phyloP scores from a whole-genome alignment of 345 rosid genomes.

The Noccaea bulbosa region DNA sequence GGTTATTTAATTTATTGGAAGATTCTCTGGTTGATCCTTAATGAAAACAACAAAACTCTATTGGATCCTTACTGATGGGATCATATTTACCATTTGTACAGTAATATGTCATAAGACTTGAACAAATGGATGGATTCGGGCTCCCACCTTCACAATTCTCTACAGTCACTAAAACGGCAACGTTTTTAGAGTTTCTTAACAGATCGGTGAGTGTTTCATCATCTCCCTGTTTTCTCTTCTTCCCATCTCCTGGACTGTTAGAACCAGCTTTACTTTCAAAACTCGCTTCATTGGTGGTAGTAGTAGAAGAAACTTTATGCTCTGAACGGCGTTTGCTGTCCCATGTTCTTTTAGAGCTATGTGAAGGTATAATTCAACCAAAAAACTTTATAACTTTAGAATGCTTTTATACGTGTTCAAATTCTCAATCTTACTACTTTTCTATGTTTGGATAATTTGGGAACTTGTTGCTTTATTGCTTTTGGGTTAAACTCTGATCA shows the following conservation, averaged over 20 bases:
- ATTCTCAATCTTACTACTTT: no score
- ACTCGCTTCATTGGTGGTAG: conserved; percentile 48
- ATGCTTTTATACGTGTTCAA: no score
- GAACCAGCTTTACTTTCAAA: conserved; percentile 60
- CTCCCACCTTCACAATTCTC: conserved; percentile 65
- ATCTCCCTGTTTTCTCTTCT: conserved; percentile 67
- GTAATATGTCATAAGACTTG: conserved; percentile 46
- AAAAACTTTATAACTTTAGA: conserved; percentile 47
- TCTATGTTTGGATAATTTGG: no score
- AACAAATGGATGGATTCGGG: conserved; percentile 47
- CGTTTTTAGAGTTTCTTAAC: conserved; percentile 41
- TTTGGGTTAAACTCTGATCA: no score
- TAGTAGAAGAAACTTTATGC: conserved; percentile 50
- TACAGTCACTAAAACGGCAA: conserved; percentile 45
- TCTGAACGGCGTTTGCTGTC: conserved; percentile 63
- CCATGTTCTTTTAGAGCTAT: conserved; percentile 69
- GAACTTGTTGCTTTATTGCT: no score
- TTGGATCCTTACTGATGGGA: conserved; percentile 30
- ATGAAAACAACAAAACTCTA: conserved; percentile 45
- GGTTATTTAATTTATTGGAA: conserved; percentile 63
- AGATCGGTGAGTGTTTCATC: conserved; percentile 47
- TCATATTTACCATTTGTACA: conserved; percentile 46
- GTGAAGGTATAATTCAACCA: conserved; percentile 76
- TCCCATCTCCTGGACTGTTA: conserved; percentile 62
- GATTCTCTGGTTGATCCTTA: conserved; percentile 64